These are phyloP conservation scores for Aspergillus japonicus DNA, from an alignment of 2,329 filamentous ascomycete genomes.

Conservation along the genomic window DNA sequence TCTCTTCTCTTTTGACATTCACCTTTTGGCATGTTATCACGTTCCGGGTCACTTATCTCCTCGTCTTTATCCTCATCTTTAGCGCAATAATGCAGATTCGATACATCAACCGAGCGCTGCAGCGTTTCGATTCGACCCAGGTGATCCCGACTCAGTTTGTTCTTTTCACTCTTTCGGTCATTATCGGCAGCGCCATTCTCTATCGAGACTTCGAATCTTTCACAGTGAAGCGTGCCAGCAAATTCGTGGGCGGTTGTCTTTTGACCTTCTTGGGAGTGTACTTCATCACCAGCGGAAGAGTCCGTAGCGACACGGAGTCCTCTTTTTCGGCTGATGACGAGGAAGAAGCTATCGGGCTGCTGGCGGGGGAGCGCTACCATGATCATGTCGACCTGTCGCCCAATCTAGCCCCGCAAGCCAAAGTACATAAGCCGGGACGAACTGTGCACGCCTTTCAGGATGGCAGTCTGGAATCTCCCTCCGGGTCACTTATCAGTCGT, in stretches of 20 bases:
- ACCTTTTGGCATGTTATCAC: slow-evolving; percentile 85
- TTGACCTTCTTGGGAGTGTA: slow-evolving; percentile 97
- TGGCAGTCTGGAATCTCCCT: slow-evolving; percentile 27
- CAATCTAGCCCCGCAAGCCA: slow-evolving; percentile 17
- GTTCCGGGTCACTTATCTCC: slow-evolving; percentile 85
- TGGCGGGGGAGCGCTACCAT: slow-evolving; percentile 39
- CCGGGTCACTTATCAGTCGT: slow-evolving; percentile 35
- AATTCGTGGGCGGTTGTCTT: slow-evolving; percentile 87
- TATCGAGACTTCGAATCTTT: slow-evolving; percentile 94
- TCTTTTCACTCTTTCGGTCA: slow-evolving; percentile 91
- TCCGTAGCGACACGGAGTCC: slow-evolving; percentile 56
- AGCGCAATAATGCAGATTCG: slow-evolving; percentile 97
- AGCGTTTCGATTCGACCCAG: slow-evolving; percentile 94
- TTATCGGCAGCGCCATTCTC: slow-evolving; percentile 86
- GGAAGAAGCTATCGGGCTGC: slow-evolving; percentile 52
- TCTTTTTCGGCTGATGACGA: slow-evolving; percentile 66
- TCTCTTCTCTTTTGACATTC: slow-evolving; percentile 90
- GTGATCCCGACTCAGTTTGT: slow-evolving; percentile 98
- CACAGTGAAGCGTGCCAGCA: slow-evolving; percentile 67
- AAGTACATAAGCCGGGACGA: slow-evolving; percentile 20
- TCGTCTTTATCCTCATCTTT: slow-evolving; percentile 73
- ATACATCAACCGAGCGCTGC: slow-evolving; percentile 86
- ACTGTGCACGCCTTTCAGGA: slow-evolving; percentile 14
- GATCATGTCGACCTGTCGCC: slow-evolving; percentile 36
- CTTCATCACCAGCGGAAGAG: slow-evolving; percentile 84